Conservation (phyloP, 2,329 filamentous ascomycete species). For the Paradendryphiella salina region DNA sequence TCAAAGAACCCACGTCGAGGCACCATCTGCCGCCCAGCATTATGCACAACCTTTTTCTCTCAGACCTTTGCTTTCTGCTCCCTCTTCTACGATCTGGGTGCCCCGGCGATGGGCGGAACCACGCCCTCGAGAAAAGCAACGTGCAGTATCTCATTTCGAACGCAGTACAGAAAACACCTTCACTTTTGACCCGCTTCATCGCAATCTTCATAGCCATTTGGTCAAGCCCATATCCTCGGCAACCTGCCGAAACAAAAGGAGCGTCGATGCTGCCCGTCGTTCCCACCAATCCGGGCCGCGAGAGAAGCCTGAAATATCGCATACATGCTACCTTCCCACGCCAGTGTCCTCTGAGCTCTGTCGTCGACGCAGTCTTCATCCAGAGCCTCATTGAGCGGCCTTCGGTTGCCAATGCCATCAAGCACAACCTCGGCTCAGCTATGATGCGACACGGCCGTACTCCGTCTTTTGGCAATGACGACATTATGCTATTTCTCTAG, state of each 20-base stretch:
- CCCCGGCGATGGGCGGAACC: no score
- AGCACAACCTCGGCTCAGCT: background rate
- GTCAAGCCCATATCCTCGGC: background rate
- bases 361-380: no score
- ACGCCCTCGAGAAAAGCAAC: no score
- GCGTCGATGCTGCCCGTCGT: background rate
- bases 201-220: no score
- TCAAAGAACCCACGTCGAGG: constrained; percentile 21
- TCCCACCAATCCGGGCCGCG: background rate
- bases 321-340: no score
- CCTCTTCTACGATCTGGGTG: no score
- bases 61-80: background rate
- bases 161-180: no score
- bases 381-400: background rate
- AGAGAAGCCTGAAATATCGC: background rate
- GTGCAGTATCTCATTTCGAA: no score
- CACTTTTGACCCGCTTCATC: no score
- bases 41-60: constrained; percentile 4
- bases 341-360: no score
- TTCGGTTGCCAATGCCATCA: background rate
- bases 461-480: constrained; percentile 1
- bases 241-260: background rate
- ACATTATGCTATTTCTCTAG: background rate
- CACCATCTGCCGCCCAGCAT: background rate
- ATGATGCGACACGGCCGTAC: background rate